These are phyloP conservation scores for Phytophthora cajani DNA, from an alignment of 352 stramenopile species.

Conservation along the genomic window DNA sequence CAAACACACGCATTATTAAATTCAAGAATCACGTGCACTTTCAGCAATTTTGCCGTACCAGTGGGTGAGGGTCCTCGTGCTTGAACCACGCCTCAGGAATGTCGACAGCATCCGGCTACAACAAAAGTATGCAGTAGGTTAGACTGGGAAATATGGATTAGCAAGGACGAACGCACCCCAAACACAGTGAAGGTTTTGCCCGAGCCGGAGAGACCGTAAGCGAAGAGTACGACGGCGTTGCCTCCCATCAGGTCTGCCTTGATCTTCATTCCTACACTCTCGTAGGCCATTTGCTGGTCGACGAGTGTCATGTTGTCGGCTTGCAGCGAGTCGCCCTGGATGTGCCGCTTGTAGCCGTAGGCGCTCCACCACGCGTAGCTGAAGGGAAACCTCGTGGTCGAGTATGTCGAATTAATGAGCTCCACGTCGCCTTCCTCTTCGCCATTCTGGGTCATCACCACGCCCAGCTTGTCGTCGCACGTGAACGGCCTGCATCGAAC, in stretches of 20 bases:
- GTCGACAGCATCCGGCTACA: conserved; percentile 89
- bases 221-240: conserved; percentile 95
- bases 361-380: conserved; percentile 95
- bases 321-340: conserved; percentile 67
- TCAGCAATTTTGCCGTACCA: conserved; percentile 39
- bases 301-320: conserved; percentile 89
- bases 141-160: not conserved
- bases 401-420: conserved; percentile 94
- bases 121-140: conserved; percentile 2
- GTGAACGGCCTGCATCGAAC: conserved; percentile 89
- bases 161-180: conserved; percentile 46
- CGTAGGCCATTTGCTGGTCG: conserved; percentile 92
- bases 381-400: conserved; percentile 93
- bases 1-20: not conserved
- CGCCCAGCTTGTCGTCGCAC: conserved; percentile 91
- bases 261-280: conserved; percentile 90
- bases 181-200: conserved; percentile 96
- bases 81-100: conserved; percentile 96
- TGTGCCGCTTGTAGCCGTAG: conserved; percentile 92
- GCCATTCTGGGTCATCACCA: conserved; percentile 90
- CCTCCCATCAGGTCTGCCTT: conserved; percentile 90
- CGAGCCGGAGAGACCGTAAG: conserved; percentile 92
- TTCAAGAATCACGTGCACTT: not conserved
- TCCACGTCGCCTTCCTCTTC: conserved; percentile 95
- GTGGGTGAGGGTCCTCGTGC: conserved; percentile 85